A percentile compares a stretch with the other conserved stretches of the same genome.
Conservation (phyloP, 495 filamentous ascomycete genomes). For the Chaetomidium leptoderma region DNA sequence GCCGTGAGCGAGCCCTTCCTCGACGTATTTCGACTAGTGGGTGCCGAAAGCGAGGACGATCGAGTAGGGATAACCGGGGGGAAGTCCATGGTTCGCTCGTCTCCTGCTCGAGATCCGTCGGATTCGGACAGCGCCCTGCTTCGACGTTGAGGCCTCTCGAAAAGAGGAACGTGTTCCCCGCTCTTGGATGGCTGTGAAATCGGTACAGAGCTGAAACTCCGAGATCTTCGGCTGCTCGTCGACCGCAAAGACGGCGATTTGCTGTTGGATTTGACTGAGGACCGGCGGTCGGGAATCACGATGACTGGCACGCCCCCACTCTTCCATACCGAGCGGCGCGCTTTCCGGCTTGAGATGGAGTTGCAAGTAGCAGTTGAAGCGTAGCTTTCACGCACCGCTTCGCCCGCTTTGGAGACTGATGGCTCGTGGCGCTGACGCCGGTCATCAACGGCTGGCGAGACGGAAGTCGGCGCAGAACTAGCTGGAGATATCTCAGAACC, state of each 20-base stretch:
- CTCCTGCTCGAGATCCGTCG: slow-evolving; percentile 42
- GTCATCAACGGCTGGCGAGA: slow-evolving; percentile 28
- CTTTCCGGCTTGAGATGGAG: slow-evolving; percentile 51
- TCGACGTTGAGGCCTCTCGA: slow-evolving; percentile 34
- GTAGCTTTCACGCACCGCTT: slow-evolving; percentile 52
- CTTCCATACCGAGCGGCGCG: slow-evolving; percentile 52
- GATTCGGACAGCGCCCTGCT: slow-evolving; percentile 47
- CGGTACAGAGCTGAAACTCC: slow-evolving; percentile 41
- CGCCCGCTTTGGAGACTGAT: slow-evolving; percentile 18
- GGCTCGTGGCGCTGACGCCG: slow-evolving; percentile 23
- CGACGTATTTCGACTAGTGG: slow-evolving; percentile 64
- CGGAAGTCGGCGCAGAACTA: slow-evolving; percentile 38
- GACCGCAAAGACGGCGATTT: slow-evolving; percentile 50
- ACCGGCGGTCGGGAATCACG: slow-evolving; percentile 63
- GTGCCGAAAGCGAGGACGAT: slow-evolving; percentile 65
- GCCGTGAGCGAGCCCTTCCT: slow-evolving; percentile 62
- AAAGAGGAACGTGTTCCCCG: slow-evolving; percentile 32
- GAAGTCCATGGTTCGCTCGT: slow-evolving; percentile 52
- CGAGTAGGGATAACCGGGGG: slow-evolving; percentile 58
- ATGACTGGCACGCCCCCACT: slow-evolving; percentile 62
- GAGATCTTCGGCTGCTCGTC: slow-evolving; percentile 48
- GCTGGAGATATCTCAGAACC: slow-evolving; percentile 53
- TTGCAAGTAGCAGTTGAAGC: slow-evolving; percentile 55
- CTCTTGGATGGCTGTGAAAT: slow-evolving; percentile 31
- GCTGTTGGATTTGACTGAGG: slow-evolving; percentile 55